Evolutionary conservation across 2,329 filamentous ascomycete species (phyloP), one percentile per base, ranked within the genome.

Genomic region (Didymosphaeria variabile): DNA sequence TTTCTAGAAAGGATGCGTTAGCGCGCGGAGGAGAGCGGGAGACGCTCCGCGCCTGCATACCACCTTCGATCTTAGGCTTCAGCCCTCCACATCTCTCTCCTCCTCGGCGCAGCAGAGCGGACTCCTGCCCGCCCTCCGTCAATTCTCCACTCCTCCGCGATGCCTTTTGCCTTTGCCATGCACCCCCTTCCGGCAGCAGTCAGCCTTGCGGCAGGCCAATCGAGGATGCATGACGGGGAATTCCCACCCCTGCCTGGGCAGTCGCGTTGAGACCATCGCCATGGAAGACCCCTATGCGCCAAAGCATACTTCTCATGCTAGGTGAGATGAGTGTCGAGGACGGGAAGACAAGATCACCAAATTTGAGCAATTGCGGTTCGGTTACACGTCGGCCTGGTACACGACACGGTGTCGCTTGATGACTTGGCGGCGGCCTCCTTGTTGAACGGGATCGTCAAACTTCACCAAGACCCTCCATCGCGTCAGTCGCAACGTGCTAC

Each of bases 1-100:
- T 45, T 55, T 62, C 59, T 50, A 57, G 56, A 61, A 58, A 19
- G 8, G 13, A 12, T 19, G 29, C 19, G 17, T 32, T 49, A 32
- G 46, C 29, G 45, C 55, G 53, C 60, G 56, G 57, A 59, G 52
- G 12, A 17, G 10, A 21, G 60, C 40, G 23, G 32, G 34, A 7
- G n/a, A 19, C 4, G n/a, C 23, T 57, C 60, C 60, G 60, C 60
- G 32, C 57, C 31, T 62, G 57, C 60, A 62, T 61, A 9, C 8
- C 21, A 17, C 34, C 42, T 29, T 29, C 32, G 36, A 40, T 26
- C n/a, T 29, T 31, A 42, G 23, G 52, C 53, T 6, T 29, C 26
- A 29, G 26, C 31, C n/a, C 40, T 9, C n/a, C 29, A 17, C 32
- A 19, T 21, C 23, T 52, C 47, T 36, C 46, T 32, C 21, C n/a